phyloP scores from a whole-genome alignment of 306 rosid genomes.

The Dicorynia guianensis region DNA sequence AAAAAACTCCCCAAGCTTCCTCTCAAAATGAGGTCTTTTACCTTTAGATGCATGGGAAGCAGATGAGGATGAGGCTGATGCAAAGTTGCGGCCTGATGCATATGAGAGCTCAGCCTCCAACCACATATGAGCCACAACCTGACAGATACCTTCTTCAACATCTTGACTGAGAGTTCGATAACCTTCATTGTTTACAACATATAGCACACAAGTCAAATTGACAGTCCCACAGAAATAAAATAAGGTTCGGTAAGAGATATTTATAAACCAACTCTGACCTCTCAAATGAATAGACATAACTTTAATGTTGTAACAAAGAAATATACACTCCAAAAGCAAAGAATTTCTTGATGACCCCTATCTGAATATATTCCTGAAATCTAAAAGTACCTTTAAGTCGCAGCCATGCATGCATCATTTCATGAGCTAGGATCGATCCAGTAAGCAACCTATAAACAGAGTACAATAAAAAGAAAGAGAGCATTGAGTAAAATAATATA shows the following conservation, averaged over 20 bases:
- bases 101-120: constrained; percentile 74
- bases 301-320: constrained; percentile 25
- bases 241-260: not conserved
- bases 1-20: constrained; percentile 92
- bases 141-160: constrained; percentile 99
- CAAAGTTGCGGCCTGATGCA: constrained; percentile 54
- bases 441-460: constrained; percentile 72
- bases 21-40: constrained; percentile 70
- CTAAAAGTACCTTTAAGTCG: constrained; percentile 74
- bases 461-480: not conserved
- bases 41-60: constrained; percentile 55
- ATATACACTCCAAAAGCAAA: constrained; percentile 12
- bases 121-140: constrained; percentile 98
- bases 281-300: constrained; percentile 15
- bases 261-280: not conserved
- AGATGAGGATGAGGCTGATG: constrained; percentile 68
- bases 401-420: constrained; percentile 90
- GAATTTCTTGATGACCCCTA: constrained; percentile 27
- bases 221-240: constrained; percentile 1
- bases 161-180: constrained; percentile 88
- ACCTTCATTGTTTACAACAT: constrained; percentile 59
- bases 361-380: constrained; percentile 4
- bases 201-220: constrained; percentile 13
- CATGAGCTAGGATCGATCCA: constrained; percentile 96
- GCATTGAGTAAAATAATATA: no score